Evolutionary conservation across 129 eudicot species (phyloP).

Genomic region (Erigeron canadensis): DNA sequence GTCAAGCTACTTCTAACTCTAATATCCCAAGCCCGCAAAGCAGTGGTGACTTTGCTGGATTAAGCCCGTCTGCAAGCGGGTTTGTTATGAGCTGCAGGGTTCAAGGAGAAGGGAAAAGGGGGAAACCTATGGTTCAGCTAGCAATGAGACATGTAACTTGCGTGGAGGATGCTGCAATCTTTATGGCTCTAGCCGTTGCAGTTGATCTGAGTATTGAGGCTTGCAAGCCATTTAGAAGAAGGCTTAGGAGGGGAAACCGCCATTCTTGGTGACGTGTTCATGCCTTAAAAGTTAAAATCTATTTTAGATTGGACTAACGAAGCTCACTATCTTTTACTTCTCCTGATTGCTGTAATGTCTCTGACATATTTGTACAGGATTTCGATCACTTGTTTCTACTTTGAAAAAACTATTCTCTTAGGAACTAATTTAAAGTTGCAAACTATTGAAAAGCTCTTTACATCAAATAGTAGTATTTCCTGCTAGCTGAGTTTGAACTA

Average conservation of each 20-base stretch:
- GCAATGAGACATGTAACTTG: slow-evolving; percentile 90
- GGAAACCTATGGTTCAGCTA: slow-evolving; percentile 79
- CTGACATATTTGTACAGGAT: slow-evolving; percentile 36
- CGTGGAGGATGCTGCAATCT: slow-evolving; percentile 88
- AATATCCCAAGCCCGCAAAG: slow-evolving; percentile 85
- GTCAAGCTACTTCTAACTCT: slow-evolving; percentile 56
- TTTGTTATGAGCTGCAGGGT: slow-evolving; percentile 91
- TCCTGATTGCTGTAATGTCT: slow-evolving; percentile 26
- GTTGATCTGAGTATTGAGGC: slow-evolving; percentile 94
- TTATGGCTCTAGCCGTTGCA: slow-evolving; percentile 87
- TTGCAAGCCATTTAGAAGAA: slow-evolving; percentile 67
- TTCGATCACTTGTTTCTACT: slow-evolving; percentile 16
- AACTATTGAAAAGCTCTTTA: no score
- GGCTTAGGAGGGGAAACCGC: slow-evolving; percentile 56
- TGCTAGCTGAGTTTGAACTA: no score
- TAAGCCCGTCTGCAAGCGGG: slow-evolving; percentile 67
- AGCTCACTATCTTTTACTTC: slow-evolving; percentile 23
- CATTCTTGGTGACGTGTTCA: slow-evolving; percentile 64
- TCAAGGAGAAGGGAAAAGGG: slow-evolving; percentile 79
- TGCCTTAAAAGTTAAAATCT: slow-evolving; percentile 9
- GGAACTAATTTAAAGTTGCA: no score
- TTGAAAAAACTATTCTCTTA: background rate
- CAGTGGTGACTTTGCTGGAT: slow-evolving; percentile 75
- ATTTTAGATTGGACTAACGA: slow-evolving; percentile 23
- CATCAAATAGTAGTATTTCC: no score